These are phyloP conservation scores for Rhizopus arrhizus DNA, from an alignment of 371 early-diverging fungal genomes.

Conservation along the genomic window DNA sequence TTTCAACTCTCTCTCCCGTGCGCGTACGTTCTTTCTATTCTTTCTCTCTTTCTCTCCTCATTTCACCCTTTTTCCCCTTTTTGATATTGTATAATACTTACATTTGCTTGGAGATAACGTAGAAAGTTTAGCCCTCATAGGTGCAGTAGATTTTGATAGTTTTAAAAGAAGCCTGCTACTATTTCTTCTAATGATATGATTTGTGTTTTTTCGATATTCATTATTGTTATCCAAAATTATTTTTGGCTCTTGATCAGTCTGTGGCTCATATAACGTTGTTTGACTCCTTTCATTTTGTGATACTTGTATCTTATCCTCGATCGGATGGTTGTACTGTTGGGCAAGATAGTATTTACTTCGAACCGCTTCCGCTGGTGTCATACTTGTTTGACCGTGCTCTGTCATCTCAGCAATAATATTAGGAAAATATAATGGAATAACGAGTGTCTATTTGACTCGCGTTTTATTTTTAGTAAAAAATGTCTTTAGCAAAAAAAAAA, in stretches of 20 bases:
- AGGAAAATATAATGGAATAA: not conserved
- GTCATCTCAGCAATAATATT: constrained; percentile 39
- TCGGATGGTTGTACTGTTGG: constrained; percentile 15
- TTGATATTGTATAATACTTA: constrained; percentile 6
- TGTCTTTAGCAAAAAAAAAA: no score
- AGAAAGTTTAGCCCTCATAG: constrained; percentile 50
- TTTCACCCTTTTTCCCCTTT: constrained; percentile 6
- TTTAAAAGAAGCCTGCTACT: constrained; percentile 38
- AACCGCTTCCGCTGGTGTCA: constrained; percentile 46
- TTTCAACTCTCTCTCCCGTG: not conserved
- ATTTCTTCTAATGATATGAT: constrained; percentile 12
- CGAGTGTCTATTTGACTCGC: not conserved
- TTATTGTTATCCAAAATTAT: constrained; percentile 33
- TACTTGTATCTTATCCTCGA: constrained; percentile 9
- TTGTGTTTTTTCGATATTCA: constrained; percentile 17
- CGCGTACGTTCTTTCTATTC: not conserved
- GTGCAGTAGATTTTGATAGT: constrained; percentile 49
- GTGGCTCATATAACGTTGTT: constrained; percentile 31
- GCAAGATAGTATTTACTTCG: constrained; percentile 45
- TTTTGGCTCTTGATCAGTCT: constrained; percentile 34
- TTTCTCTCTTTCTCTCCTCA: constrained; percentile 5
- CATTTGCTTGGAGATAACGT: constrained; percentile 43
- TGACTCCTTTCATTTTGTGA: constrained; percentile 27
- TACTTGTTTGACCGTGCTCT: constrained; percentile 53
- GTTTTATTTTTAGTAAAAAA: not conserved